Conservation (phyloP, 495 filamentous ascomycete species). For the Tetracladium setigerum region DNA sequence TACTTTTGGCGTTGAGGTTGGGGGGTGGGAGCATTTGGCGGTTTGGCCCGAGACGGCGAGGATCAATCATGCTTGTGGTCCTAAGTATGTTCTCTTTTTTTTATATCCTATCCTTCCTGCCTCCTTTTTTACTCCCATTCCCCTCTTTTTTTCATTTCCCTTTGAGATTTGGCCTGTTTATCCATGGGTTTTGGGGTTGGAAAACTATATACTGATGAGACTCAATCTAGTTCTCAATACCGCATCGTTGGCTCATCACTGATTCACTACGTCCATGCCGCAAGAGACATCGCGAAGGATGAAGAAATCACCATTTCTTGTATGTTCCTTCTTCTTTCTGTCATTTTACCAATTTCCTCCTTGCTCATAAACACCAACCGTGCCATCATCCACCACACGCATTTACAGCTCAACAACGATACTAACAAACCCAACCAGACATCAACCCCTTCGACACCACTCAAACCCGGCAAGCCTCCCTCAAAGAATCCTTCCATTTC, state of each 20-base stretch:
- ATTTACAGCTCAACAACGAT: no score
- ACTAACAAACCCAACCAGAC: not conserved
- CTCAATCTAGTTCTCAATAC: not conserved
- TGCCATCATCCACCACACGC: no score
- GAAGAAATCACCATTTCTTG: conserved; percentile 19
- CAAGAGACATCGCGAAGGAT: conserved; percentile 8
- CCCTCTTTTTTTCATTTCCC: no score
- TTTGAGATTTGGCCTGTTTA: no score
- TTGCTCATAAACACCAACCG: no score
- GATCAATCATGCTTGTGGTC: conserved; percentile 18
- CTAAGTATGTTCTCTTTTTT: conserved; percentile 2
- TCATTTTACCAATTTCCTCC: not conserved
- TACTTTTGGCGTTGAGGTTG: conserved; percentile 13
- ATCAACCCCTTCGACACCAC: not conserved
- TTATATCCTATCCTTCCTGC: no score
- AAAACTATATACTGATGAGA: conserved; percentile 3
- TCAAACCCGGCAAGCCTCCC: not conserved
- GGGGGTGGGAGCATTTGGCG: conserved; percentile 11
- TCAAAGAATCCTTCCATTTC: not conserved
- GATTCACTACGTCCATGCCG: conserved; percentile 13
- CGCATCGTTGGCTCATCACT: not conserved
- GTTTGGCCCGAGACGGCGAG: conserved; percentile 17
- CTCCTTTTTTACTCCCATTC: no score
- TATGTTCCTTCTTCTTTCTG: not conserved
- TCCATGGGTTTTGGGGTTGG: conserved; percentile 11